Conservation (phyloP, 139 green algal genomes). For the Desmodesmus armatus region DNA sequence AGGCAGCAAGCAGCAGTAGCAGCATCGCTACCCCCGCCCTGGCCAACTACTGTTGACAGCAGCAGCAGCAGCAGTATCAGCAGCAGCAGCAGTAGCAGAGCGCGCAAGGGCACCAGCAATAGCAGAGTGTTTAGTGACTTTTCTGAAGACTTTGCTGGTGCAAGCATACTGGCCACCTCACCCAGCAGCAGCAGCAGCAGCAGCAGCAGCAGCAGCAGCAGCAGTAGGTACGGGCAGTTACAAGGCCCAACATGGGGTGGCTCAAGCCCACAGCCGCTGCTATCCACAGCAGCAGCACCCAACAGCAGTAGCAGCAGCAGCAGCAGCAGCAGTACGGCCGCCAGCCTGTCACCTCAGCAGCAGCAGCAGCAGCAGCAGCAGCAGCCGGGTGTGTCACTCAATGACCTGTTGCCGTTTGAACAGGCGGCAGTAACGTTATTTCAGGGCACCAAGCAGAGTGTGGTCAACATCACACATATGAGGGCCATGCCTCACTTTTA, state of each 20-base stretch:
- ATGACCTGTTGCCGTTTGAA: background rate
- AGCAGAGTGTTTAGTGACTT: too few species aligned
- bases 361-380: conserved; percentile 32
- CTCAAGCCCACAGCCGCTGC: background rate
- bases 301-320: conserved; percentile 20
- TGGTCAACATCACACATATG: conserved; percentile 32
- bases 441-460: background rate
- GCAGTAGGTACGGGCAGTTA: background rate
- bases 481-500: conserved; percentile 1
- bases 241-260: background rate
- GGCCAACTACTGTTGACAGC: background rate
- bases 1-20: too few species aligned
- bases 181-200: conserved; percentile 1
- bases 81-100: too few species aligned
- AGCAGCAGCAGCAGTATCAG: background rate
- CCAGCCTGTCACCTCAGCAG: background rate
- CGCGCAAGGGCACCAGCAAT: background rate
- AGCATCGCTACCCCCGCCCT: background rate
- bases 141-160: too few species aligned
- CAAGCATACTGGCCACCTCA: too few species aligned
- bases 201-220: background rate
- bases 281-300: conserved; percentile 6
- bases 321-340: background rate
- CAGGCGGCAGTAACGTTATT: background rate
- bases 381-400: background rate